Evolutionary conservation across 2,329 filamentous ascomycete species (phyloP).

Genomic region (Coniochaeta sp.): DNA sequence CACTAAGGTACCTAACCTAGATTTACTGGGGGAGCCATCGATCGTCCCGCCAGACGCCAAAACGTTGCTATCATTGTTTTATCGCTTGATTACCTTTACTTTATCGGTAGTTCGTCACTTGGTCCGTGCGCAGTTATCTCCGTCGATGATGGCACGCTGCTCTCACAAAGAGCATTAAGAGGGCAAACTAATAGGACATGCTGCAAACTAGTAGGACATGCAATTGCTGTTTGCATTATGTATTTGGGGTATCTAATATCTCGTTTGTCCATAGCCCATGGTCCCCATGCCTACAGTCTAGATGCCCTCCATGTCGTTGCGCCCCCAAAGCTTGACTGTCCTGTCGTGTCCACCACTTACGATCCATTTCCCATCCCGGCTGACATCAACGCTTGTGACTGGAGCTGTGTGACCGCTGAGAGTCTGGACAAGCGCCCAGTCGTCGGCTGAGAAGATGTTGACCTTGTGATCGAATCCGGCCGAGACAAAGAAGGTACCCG

Average conservation of each 20-base stretch:
- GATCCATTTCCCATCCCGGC: constrained; percentile 81
- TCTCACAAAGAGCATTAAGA: neutral
- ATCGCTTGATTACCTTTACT: too few relatives aligned
- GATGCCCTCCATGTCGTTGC: constrained; percentile 51
- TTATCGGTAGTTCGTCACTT: neutral
- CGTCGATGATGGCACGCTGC: too few relatives aligned
- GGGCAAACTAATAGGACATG: too few relatives aligned
- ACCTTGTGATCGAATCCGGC: constrained; percentile 92
- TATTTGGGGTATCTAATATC: neutral
- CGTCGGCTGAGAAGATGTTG: constrained; percentile 92
- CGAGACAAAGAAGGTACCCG: constrained; percentile 85
- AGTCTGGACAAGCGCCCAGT: constrained; percentile 86
- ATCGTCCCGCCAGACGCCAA: neutral
- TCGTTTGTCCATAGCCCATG: neutral
- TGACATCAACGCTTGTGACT: constrained; percentile 85
- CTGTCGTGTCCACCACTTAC: constrained; percentile 90
- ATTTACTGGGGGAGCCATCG: neutral
- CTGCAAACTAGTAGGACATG: too few relatives aligned
- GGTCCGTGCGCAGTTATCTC: neutral
- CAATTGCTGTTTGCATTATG: neutral
- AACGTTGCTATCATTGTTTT: neutral
- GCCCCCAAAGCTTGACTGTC: constrained; percentile 92
- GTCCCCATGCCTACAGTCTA: constrained; percentile 5
- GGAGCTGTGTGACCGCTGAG: constrained; percentile 87
- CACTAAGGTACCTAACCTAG: too few relatives aligned